Evolutionary conservation across 441 rosid species (phyloP).

Genomic region (Pelargonium australe): DNA sequence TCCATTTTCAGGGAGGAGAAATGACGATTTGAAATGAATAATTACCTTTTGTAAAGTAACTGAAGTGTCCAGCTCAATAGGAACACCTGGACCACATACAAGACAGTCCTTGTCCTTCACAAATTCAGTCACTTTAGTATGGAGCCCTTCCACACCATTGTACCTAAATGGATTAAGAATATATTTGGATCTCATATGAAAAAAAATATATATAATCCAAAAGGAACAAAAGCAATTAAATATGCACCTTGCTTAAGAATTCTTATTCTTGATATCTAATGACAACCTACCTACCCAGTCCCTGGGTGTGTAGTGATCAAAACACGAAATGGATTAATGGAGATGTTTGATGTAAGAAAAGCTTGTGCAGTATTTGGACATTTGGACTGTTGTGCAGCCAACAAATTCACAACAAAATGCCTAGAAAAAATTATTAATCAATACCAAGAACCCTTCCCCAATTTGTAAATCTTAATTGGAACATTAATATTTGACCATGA

Average conservation of each 20-base stretch:
- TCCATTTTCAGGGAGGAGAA: neutral
- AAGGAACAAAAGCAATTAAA: neutral
- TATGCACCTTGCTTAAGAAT: neutral
- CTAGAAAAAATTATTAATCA: too few species aligned
- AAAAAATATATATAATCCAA: neutral
- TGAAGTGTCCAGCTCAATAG: conserved; percentile 63
- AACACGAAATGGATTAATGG: too few species aligned
- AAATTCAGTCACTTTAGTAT: conserved; percentile 73
- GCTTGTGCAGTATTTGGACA: too few species aligned
- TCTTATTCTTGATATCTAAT: too few species aligned
- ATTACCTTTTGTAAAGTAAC: conserved; percentile 70
- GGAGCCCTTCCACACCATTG: conserved; percentile 86
- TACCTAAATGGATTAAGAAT: conserved; percentile 36
- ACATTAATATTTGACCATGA: neutral
- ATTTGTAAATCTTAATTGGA: neutral
- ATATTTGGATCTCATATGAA: neutral
- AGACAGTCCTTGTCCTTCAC: conserved; percentile 77
- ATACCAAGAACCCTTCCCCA: neutral
- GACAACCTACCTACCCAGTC: too few species aligned
- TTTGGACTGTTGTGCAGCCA: neutral
- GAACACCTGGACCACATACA: conserved; percentile 87
- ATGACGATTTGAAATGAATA: conserved; percentile 15
- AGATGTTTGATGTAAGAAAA: too few species aligned
- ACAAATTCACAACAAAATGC: too few species aligned
- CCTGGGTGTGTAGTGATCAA: too few species aligned